Evolutionary conservation across 2,329 filamentous ascomycete genomes (phyloP), one percentile per base, ranked within the genome.

Genomic region (Ciborinia camelliae): DNA sequence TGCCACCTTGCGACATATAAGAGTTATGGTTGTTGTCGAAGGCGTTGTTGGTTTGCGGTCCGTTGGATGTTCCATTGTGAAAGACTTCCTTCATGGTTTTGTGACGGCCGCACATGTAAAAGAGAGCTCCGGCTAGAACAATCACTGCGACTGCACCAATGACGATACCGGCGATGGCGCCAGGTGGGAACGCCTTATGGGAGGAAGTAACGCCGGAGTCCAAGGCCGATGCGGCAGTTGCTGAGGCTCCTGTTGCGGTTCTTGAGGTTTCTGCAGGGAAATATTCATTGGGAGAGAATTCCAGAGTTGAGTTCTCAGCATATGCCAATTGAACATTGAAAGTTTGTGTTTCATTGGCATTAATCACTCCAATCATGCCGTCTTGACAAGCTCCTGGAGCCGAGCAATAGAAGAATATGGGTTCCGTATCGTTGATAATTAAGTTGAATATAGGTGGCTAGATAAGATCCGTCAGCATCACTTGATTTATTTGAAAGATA

Each of bases 341-440:
- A 0, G 81, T 82, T 63, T 80, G 76, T 0, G 80, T 83, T 7
- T 74, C 62, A 69, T 84, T 86, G 8, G 87, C 83, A 72, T 93
- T 94, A 69, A 94, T 88, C 1, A 85, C 88, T 3, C 90, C 90
- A 20, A 94, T 82, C 90, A 94, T 94, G 28, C 84, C 81, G 51
- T 88, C 82, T 3, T 81, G 80, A 71, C 90, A 94, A 2, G 88
- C 90, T 0, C 80, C 82, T 0, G 85, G 81, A 0, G 88, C 88
- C 0, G 86, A 84, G 68, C 88, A 91, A 74, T 91, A 91, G 75
- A 84, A 90, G 74, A 88, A 90, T 20, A 87, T 82, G 0, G 89
- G 87, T 28, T 82, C 75, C 0, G 86, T 87, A 68, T 86, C 79
- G 69, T 89, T 89, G 64, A 90, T 78, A 26, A 68, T 69, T 30